Evolutionary conservation across 345 rosid species (phyloP), one percentile per base, ranked within the genome.

Genomic region (rapeseed (Brassica napus)): DNA sequence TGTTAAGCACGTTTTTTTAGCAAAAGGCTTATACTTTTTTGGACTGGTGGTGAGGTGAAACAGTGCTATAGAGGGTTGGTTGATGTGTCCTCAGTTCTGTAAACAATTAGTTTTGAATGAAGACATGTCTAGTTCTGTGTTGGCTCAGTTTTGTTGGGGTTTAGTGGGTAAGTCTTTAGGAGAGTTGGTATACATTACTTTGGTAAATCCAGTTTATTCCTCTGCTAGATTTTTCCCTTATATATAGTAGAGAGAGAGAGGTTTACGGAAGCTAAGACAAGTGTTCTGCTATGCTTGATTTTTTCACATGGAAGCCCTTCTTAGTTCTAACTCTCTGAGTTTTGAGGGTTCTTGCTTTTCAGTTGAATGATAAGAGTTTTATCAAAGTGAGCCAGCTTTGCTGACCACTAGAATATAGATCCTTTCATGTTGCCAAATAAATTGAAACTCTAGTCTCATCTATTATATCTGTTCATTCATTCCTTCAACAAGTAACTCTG

Each of bases 351-450:
- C 59, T 54, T 54, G 3, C 23, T 54, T 54, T 54, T 49, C 6
- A 54, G 59, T 54, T 54, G 59, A 54, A 15, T 15, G 59, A 54
- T 15, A 4, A 16, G 23, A 15, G 59, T 1, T 54, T 54, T 54
- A 16, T 54, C 59, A 54, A 15, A 54, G 59, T 54, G 9, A 54
- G 59, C 59, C 59, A 54, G 3, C 21, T 54, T 54, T 15, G 62
- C 7, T 74, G 26, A 52, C 34, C 37, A 32, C 54, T 47, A 37
- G 57, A 55, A 39, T 28, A 26, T 55, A 54, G 14, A 35, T 35
- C 26, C 37, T 65, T 75, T 8, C 65, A 55, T 66, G 71, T 75
- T 65, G 55, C 28, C 26, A 37, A 57, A 24, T 32, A 55, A n/a
- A 24, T 58, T 42, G 47, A 58, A 26, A 28, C 26, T 68, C 5